Evolutionary conservation across 1,139 yeast genomes (phyloP).

Genomic region (Arxiozyma heterogenica): DNA sequence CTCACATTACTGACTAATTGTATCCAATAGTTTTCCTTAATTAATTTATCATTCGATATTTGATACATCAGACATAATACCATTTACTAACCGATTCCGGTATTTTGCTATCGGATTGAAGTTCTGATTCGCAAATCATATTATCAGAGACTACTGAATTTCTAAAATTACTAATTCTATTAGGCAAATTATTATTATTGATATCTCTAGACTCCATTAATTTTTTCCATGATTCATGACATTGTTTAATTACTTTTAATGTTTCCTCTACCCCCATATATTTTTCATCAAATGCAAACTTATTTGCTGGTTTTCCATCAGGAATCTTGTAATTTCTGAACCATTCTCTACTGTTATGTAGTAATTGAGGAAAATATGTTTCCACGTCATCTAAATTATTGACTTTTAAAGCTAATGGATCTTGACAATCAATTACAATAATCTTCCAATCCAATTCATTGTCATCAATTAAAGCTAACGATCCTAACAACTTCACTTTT

Average conservation of each 20-base stretch:
- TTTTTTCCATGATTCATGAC: conserved; percentile 69
- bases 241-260: conserved; percentile 59
- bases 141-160: neutral
- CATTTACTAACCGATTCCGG: conserved; percentile 34
- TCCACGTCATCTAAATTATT: conserved; percentile 79
- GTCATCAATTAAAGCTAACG: conserved; percentile 88
- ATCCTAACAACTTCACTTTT: conserved; percentile 85
- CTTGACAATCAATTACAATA: conserved; percentile 72
- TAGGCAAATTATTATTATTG: neutral
- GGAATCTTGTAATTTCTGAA: conserved; percentile 93
- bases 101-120: conserved; percentile 30
- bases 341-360: conserved; percentile 84
- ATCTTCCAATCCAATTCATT: conserved; percentile 98
- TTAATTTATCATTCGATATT: neutral
- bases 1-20: too few relatives aligned
- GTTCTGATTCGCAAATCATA: neutral
- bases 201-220: conserved; percentile 45
- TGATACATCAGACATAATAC: conserved; percentile 25
- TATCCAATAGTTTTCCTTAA: neutral
- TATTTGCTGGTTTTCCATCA: conserved; percentile 82
- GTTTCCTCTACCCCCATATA: conserved; percentile 67
- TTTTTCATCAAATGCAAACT: conserved; percentile 78
- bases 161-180: neutral
- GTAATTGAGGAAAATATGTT: conserved; percentile 70
- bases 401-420: conserved; percentile 67